Percentiles rank a stretch among this genome's conserved stretches.
These are phyloP conservation scores for Cryptococcus sp. DNA, from an alignment of 1,284 basidiomycete species.

Conservation along the genomic window DNA sequence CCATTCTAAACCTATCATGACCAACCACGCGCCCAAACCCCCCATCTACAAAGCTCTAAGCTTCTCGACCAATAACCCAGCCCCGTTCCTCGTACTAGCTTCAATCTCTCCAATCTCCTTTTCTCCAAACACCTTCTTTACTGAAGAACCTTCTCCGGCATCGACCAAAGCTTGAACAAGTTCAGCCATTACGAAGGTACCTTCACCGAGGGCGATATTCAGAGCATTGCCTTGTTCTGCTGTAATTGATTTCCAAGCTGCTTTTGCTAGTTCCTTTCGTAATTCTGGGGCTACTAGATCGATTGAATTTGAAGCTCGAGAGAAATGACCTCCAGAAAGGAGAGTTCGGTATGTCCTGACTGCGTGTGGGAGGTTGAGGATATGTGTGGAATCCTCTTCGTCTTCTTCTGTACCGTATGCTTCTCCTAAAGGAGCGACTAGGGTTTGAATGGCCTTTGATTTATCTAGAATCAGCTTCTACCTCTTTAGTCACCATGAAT, in stretches of 20 bases:
- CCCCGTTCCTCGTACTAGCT: constrained; percentile 43
- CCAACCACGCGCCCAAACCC: too few relatives aligned
- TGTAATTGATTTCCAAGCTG: constrained; percentile 56
- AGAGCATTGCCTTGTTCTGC: constrained; percentile 48
- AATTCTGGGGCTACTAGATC: constrained; percentile 55
- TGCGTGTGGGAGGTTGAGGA: constrained; percentile 71
- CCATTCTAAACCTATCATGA: too few relatives aligned
- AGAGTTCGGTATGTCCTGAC: constrained; percentile 78
- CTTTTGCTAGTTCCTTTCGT: constrained; percentile 57
- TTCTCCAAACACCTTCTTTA: constrained; percentile 59
- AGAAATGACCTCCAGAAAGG: constrained; percentile 83
- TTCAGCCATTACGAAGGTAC: constrained; percentile 74
- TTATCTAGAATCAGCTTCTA: constrained; percentile 57
- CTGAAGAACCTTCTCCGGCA: constrained; percentile 48
- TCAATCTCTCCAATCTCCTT: constrained; percentile 47
- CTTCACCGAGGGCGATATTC: constrained; percentile 62
- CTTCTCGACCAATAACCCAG: constrained; percentile 39
- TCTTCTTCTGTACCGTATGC: constrained; percentile 54
- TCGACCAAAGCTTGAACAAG: constrained; percentile 61
- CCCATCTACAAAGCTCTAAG: constrained; percentile 24
- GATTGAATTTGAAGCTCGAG: constrained; percentile 57
- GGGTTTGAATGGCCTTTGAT: constrained; percentile 56
- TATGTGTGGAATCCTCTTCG: constrained; percentile 50
- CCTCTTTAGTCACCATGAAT: not conserved
- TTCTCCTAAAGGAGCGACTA: constrained; percentile 57